These are phyloP conservation scores for Populus alba DNA, from an alignment of 345 rosid genomes.

Conservation along the genomic window DNA sequence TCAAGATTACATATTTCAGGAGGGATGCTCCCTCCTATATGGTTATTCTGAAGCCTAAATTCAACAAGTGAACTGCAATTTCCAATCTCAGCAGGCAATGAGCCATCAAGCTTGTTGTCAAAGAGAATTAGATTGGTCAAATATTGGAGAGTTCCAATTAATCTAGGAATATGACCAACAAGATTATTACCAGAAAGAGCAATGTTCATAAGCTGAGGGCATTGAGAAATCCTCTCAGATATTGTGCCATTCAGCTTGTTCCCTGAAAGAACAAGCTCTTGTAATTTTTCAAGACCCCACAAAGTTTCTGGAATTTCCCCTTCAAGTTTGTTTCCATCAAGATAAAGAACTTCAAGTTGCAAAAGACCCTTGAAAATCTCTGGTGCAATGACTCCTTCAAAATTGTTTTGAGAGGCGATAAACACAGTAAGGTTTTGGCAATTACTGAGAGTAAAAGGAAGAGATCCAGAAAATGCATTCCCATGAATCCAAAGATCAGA, in stretches of 20 bases:
- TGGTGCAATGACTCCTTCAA: slow-evolving; percentile 26
- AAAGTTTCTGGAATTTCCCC: slow-evolving; percentile 37
- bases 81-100: slow-evolving; percentile 39
- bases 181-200: slow-evolving; percentile 33
- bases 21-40: slow-evolving; percentile 31
- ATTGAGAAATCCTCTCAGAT: slow-evolving; percentile 31
- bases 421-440: slow-evolving; percentile 33
- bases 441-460: slow-evolving; percentile 22
- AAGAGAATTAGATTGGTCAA: slow-evolving; percentile 22
- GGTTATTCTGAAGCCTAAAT: slow-evolving; percentile 34
- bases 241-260: slow-evolving; percentile 42
- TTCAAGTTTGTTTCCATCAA: slow-evolving; percentile 32
- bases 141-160: slow-evolving; percentile 29
- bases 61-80: slow-evolving; percentile 38
- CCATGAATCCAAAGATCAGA: slow-evolving; percentile 31
- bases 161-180: slow-evolving; percentile 33
- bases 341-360: slow-evolving; percentile 27
- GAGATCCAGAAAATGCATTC: slow-evolving; percentile 28
- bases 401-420: slow-evolving; percentile 26
- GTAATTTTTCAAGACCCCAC: slow-evolving; percentile 34
- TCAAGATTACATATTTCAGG: slow-evolving; percentile 26
- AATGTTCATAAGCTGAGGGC: slow-evolving; percentile 21
- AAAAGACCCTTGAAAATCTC: slow-evolving; percentile 26
- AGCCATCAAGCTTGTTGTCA: slow-evolving; percentile 31
- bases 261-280: slow-evolving; percentile 32